Conservation (phyloP, 2,329 filamentous ascomycete species). For the Penicillium vulpinum region DNA sequence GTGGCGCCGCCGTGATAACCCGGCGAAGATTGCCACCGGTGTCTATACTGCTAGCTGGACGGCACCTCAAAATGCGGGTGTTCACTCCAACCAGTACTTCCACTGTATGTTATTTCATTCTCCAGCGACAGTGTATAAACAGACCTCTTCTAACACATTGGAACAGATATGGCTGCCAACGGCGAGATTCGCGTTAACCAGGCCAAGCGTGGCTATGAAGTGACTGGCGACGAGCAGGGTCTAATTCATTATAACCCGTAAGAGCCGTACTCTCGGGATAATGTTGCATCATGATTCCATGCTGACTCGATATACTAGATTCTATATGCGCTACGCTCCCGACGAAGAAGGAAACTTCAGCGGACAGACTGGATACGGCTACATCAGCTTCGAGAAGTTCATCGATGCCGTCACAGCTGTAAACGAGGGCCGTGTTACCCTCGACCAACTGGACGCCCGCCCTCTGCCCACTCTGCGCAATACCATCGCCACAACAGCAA, state of each 20-base stretch:
- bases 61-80: conserved; percentile 84
- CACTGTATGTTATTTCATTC: conserved; percentile 57
- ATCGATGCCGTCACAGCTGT: conserved; percentile 80
- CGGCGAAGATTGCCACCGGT: conserved; percentile 72
- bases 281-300: not conserved
- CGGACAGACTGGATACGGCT: conserved; percentile 88
- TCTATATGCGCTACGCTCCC: conserved; percentile 92
- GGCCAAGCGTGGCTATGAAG: conserved; percentile 90
- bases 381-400: conserved; percentile 94
- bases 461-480: conserved; percentile 83
- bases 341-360: conserved; percentile 94
- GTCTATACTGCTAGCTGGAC: conserved; percentile 96
- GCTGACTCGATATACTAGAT: conserved; percentile 45
- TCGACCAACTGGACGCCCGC: conserved; percentile 75
- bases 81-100: conserved; percentile 98
- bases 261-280: conserved; percentile 20
- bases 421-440: conserved; percentile 69
- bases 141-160: not conserved
- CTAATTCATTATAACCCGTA: conserved; percentile 85
- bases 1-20: conserved; percentile 73
- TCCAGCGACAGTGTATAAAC: not conserved
- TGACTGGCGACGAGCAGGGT: conserved; percentile 74
- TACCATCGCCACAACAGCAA: conserved; percentile 87
- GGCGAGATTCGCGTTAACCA: conserved; percentile 90
- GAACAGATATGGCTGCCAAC: conserved; percentile 67